Percentiles rank a stretch among this genome's conserved stretches.
Evolutionary conservation across 257 asterid species (phyloP).

Genomic region (Capsicum pubescens): DNA sequence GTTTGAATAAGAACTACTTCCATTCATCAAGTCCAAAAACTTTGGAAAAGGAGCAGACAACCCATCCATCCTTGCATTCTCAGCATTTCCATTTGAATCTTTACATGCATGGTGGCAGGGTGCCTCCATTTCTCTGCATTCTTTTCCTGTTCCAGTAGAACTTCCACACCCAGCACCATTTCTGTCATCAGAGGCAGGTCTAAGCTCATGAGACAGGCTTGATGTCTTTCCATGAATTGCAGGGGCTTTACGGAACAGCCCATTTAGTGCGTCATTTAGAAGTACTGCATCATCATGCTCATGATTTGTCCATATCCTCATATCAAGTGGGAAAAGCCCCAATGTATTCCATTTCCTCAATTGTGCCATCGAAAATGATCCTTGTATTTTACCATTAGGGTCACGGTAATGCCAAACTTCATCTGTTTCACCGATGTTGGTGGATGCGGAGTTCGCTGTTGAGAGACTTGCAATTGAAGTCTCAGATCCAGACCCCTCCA

Average conservation of each 20-base stretch:
- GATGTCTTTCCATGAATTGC: constrained; percentile 37
- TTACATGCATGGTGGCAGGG: neutral
- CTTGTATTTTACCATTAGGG: constrained; percentile 75
- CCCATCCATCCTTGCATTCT: neutral
- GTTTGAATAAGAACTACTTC: constrained; percentile 31
- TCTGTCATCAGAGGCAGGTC: constrained; percentile 39
- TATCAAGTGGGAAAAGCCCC: constrained; percentile 66
- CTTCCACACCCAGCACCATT: constrained; percentile 8
- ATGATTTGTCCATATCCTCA: constrained; percentile 78
- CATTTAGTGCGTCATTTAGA: constrained; percentile 62
- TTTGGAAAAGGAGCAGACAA: constrained; percentile 8
- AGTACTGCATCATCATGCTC: constrained; percentile 68
- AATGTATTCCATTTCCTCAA: constrained; percentile 67
- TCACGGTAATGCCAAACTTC: constrained; percentile 87
- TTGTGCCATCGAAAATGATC: constrained; percentile 74
- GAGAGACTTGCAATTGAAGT: constrained; percentile 43
- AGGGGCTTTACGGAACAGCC: constrained; percentile 52
- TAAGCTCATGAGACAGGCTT: constrained; percentile 40
- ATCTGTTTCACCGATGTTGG: constrained; percentile 59
- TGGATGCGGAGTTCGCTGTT: constrained; percentile 40
- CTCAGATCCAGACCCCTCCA: constrained; percentile 56
- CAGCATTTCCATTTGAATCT: constrained; percentile 30
- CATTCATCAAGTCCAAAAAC: constrained; percentile 32
- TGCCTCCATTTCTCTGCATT: constrained; percentile 29
- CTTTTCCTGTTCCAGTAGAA: constrained; percentile 23